These are phyloP conservation scores for Fonsecaea monophora DNA, from an alignment of 2,329 filamentous ascomycete genomes.

Conservation along the genomic window DNA sequence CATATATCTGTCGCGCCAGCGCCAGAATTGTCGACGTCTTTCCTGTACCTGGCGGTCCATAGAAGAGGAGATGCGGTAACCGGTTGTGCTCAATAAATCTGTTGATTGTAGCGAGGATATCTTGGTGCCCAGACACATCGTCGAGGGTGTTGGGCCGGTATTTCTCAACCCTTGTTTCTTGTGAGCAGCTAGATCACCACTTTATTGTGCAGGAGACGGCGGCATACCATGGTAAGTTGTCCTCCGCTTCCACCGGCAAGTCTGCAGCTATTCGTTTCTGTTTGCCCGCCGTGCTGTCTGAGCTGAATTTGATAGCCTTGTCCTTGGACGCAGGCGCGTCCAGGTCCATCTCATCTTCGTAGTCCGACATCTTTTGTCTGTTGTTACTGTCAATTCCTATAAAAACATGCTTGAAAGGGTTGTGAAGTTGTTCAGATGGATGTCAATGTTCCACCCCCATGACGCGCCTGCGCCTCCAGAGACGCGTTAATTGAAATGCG, in stretches of 20 bases:
- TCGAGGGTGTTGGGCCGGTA: slow-evolving; percentile 87
- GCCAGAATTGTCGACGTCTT: slow-evolving; percentile 97
- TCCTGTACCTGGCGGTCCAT: slow-evolving; percentile 93
- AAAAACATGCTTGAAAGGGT: neutral
- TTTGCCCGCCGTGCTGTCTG: slow-evolving; percentile 73
- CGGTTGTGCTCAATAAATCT: slow-evolving; percentile 95
- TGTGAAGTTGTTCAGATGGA: neutral
- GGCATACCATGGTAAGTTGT: slow-evolving; percentile 84
- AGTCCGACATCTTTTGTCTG: slow-evolving; percentile 57
- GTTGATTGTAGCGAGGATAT: slow-evolving; percentile 97
- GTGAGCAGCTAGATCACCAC: slow-evolving; percentile 15
- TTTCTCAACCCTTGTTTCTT: slow-evolving; percentile 81
- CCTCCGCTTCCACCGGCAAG: slow-evolving; percentile 89
- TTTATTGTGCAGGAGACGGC: slow-evolving; percentile 13
- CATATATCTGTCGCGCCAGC: slow-evolving; percentile 91
- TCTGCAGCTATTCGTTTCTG: slow-evolving; percentile 93
- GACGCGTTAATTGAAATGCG: slow-evolving; percentile 26
- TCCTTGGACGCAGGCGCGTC: slow-evolving; percentile 61
- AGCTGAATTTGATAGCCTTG: slow-evolving; percentile 70
- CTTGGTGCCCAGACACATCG: slow-evolving; percentile 95
- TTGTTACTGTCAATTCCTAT: neutral
- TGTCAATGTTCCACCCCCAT: neutral
- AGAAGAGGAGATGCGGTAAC: slow-evolving; percentile 92
- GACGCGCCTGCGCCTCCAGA: slow-evolving; percentile 11
- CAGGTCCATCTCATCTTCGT: slow-evolving; percentile 72